Percentiles rank a stretch among this genome's conserved stretches.
These are phyloP conservation scores for Amylocarpus encephaloides DNA, from an alignment of 2,329 filamentous ascomycete species.

Conservation along the genomic window DNA sequence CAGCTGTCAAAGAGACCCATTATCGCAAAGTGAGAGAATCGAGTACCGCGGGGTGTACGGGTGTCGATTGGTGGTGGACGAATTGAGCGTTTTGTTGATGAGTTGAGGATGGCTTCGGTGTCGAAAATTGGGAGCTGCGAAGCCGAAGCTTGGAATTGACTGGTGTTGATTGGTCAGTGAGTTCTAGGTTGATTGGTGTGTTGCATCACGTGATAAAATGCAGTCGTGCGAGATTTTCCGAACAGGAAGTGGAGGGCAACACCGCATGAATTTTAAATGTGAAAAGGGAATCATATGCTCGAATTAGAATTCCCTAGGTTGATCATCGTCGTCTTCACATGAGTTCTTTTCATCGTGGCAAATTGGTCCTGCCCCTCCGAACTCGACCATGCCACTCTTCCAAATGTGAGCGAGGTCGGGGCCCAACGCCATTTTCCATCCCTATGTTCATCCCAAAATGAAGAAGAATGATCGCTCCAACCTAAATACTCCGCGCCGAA, in stretches of 20 bases:
- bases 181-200: background rate
- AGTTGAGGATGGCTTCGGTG: constrained; percentile 3
- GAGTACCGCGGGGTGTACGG: background rate
- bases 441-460: background rate
- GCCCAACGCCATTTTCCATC: constrained; percentile 7
- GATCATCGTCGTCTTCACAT: no score
- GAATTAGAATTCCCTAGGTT: no score
- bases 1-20: constrained; percentile 65
- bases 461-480: background rate
- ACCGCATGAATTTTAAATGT: background rate
- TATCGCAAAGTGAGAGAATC: constrained; percentile 15
- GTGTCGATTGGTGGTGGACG: constrained; percentile 3
- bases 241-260: background rate
- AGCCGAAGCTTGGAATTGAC: constrained; percentile 21
- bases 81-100: background rate
- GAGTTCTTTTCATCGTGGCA: no score
- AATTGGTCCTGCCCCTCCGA: background rate
- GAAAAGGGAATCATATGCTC: no score
- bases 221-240: background rate
- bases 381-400: background rate
- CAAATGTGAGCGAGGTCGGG: background rate
- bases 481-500: background rate
- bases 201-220: background rate
- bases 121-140: constrained; percentile 9
- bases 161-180: constrained; percentile 24